Evolutionary conservation across 306 rosid genomes (phyloP), one percentile per base, ranked within the genome.

Genomic region (Gleditsia sinensis): DNA sequence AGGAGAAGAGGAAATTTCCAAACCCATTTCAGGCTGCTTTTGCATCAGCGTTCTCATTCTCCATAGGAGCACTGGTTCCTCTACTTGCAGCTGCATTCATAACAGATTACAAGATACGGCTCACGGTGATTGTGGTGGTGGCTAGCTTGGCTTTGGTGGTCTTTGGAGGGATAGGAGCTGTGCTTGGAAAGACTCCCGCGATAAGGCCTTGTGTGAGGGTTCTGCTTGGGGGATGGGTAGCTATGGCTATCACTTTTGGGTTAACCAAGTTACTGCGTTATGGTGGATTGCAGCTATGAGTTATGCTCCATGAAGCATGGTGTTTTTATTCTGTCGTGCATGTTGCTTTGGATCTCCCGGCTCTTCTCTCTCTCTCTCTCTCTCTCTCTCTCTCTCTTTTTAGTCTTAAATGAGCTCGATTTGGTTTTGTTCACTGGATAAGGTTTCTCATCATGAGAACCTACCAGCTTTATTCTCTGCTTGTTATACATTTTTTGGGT

Each of bases 171-270:
- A 16, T 74, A 6, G 83, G 73, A 51, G 80, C 84, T 17, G 3
- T 49, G 42, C 30, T 42, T 7, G 77, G 80, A 19, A 62, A 37
- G 46, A 51, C 63, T 20, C 13, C 33, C 9, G 53, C 42, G 12
- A 2, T 32, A 17, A 69, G 48, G 1, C 61, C 77, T 33, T 69
- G 69, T 33, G 40, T 12, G 36, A 53, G 80, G 37, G 39, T 61
- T 43, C 45, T 80, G 12, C 32, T 61, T 28, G 63, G 84, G 33
- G 84, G 77, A 8, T 75, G 73, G 84, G 21, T 80, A 34, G 74
- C 77, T 23, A 69, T 61, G 80, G 77, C 68, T 33, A 34, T 80
- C 36, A 69, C 77, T 30, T 75, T 49, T 53, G 84, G 80, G 34
- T 34, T 62, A 3, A 75, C 77, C 75, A 54, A 37, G 28, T 24